Evolutionary conservation across 2,329 filamentous ascomycete genomes (phyloP).

Genomic region (Beauveria sp.): DNA sequence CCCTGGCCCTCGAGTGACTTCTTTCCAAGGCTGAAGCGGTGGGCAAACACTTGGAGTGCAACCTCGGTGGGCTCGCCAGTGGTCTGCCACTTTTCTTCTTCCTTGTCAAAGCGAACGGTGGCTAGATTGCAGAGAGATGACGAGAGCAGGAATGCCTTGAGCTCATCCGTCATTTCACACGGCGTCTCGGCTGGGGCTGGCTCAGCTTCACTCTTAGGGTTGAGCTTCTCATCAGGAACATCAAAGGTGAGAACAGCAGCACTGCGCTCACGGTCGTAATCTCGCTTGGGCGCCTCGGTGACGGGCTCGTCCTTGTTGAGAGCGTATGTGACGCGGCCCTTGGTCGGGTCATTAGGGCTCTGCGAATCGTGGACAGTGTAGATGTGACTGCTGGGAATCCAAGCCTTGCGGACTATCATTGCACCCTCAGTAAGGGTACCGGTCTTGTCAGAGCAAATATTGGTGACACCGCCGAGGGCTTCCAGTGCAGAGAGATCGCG

Average conservation of each 20-base stretch:
- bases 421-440: constrained; percentile 62
- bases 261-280: constrained; percentile 54
- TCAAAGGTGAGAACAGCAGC: constrained; percentile 55
- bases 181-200: constrained; percentile 27
- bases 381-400: constrained; percentile 50
- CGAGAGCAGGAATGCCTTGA: constrained; percentile 45
- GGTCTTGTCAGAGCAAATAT: constrained; percentile 69
- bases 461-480: constrained; percentile 62
- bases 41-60: constrained; percentile 66
- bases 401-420: constrained; percentile 62
- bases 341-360: constrained; percentile 53
- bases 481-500: constrained; percentile 61
- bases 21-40: constrained; percentile 56
- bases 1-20: constrained; percentile 41
- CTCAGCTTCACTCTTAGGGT: constrained; percentile 25
- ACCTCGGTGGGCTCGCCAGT: constrained; percentile 69
- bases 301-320: constrained; percentile 27
- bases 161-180: constrained; percentile 37
- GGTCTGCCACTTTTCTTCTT: constrained; percentile 54
- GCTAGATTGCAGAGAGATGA: constrained; percentile 59
- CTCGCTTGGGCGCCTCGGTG: constrained; percentile 35
- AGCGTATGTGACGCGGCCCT: constrained; percentile 44
- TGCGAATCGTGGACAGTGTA: constrained; percentile 56
- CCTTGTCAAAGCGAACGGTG: constrained; percentile 48
- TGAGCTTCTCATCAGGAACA: constrained; percentile 49